These are phyloP conservation scores for Torulaspora franciscae DNA, from an alignment of 805 yeast species.

Conservation along the genomic window DNA sequence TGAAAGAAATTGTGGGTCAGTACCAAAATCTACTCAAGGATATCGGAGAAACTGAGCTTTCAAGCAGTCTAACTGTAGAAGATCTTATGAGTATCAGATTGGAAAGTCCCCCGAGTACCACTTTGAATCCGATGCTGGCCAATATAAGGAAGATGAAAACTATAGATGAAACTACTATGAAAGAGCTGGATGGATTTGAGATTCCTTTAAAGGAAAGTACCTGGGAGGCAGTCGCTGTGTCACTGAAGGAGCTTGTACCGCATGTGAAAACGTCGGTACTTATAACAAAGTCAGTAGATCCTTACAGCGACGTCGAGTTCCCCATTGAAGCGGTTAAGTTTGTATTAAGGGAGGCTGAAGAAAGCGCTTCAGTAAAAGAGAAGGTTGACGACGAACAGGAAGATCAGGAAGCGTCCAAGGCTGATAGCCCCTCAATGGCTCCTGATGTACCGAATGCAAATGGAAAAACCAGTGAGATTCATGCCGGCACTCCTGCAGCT, in stretches of 20 bases:
- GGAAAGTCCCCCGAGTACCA: not conserved
- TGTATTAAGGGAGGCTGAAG: constrained; percentile 19
- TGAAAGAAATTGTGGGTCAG: constrained; percentile 15
- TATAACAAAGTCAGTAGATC: constrained; percentile 43
- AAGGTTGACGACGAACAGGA: constrained; percentile 4
- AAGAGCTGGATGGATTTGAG: constrained; percentile 30
- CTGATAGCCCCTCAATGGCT: constrained; percentile 7
- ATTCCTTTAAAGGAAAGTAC: constrained; percentile 23
- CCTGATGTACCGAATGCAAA: constrained; percentile 20
- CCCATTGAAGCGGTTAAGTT: constrained; percentile 45
- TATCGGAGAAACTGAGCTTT: constrained; percentile 15
- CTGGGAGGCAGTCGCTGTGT: constrained; percentile 30
- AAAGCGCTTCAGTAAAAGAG: constrained; percentile 3
- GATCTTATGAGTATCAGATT: constrained; percentile 19
- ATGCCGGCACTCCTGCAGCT: constrained; percentile 15
- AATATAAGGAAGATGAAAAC: constrained; percentile 36
- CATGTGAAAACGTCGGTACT: constrained; percentile 36
- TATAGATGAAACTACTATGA: constrained; percentile 37
- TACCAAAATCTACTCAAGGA: constrained; percentile 17
- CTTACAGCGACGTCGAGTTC: constrained; percentile 46
- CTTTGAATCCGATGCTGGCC: constrained; percentile 30
- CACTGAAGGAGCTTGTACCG: constrained; percentile 33
- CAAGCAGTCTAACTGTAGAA: constrained; percentile 15
- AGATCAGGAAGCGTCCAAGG: constrained; percentile 10
- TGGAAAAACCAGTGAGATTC: constrained; percentile 5